Conservation (phyloP, 1,284 basidiomycete species). For the Leccinum fallax region DNA sequence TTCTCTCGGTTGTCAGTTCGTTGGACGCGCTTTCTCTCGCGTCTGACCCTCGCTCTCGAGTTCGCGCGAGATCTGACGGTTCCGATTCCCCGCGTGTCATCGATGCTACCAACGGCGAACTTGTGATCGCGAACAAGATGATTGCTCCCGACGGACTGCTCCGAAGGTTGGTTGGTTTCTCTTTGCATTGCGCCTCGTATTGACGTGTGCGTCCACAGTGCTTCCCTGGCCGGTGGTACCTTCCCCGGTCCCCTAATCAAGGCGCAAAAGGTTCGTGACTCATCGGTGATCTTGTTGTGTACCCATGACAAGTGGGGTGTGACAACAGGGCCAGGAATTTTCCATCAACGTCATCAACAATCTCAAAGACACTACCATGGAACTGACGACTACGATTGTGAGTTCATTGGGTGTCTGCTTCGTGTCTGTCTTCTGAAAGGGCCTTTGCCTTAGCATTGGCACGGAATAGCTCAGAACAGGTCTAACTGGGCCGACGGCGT, state of each 20-base stretch:
- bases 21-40: slow-evolving; percentile 23
- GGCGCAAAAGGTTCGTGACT: slow-evolving; percentile 31
- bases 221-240: slow-evolving; percentile 29
- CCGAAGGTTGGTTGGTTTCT: slow-evolving; percentile 28
- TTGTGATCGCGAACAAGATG: slow-evolving; percentile 33
- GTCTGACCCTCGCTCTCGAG: slow-evolving; percentile 5
- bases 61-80: slow-evolving; percentile 4
- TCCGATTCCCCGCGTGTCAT: slow-evolving; percentile 13
- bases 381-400: slow-evolving; percentile 34
- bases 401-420: slow-evolving; percentile 5
- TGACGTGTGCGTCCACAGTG: slow-evolving; percentile 15
- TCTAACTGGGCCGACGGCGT: slow-evolving; percentile 38
- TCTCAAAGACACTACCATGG: slow-evolving; percentile 28
- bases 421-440: background rate
- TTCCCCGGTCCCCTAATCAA: slow-evolving; percentile 36
- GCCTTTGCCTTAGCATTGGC: slow-evolving; percentile 38
- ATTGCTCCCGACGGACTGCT: slow-evolving; percentile 39
- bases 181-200: background rate
- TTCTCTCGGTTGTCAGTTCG: slow-evolving; percentile 17
- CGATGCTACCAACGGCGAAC: slow-evolving; percentile 25
- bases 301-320: background rate
- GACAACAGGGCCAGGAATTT: slow-evolving; percentile 25
- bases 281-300: background rate
- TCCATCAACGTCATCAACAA: slow-evolving; percentile 34
- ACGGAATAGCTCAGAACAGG: slow-evolving; percentile 38